phyloP scores from a whole-genome alignment of 345 rosid species.

The Eutrema japonicum region DNA sequence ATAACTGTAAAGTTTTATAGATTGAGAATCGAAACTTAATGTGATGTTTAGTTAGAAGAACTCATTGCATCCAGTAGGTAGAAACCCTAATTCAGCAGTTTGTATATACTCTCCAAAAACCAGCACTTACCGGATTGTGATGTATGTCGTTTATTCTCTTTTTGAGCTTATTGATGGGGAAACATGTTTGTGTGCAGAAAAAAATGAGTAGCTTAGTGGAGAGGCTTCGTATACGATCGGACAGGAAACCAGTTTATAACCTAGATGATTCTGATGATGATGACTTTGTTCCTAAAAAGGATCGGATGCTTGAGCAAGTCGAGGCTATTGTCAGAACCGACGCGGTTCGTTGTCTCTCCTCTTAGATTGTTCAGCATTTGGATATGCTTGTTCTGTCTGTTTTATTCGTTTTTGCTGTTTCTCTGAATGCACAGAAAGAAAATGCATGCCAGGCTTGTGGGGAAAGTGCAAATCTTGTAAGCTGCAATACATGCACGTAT shows the following conservation, averaged over 20 bases:
- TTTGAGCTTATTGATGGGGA: background rate
- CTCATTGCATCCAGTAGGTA: conserved; percentile 8
- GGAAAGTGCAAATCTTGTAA: conserved; percentile 67
- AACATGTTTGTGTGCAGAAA: conserved; percentile 39
- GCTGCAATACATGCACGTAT: conserved; percentile 88
- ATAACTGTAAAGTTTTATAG: background rate
- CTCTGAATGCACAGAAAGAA: conserved; percentile 40
- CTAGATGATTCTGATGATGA: conserved; percentile 94
- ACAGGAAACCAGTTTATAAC: conserved; percentile 82
- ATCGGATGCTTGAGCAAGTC: conserved; percentile 58
- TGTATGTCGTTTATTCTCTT: background rate
- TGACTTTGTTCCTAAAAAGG: conserved; percentile 61
- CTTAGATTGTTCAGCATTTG: conserved; percentile 1
- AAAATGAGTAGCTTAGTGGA: conserved; percentile 97
- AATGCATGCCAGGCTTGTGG: conserved; percentile 94
- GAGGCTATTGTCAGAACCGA: conserved; percentile 83
- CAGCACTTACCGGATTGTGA: background rate
- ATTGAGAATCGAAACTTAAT: background rate
- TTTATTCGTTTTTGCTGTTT: background rate
- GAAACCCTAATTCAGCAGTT: conserved; percentile 24
- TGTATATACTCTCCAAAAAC: background rate
- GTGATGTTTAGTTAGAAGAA: background rate
- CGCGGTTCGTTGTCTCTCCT: conserved; percentile 64
- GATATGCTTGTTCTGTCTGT: background rate
- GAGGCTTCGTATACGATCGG: conserved; percentile 89